Evolutionary conservation across 2,329 filamentous ascomycete genomes (phyloP), one percentile per base, ranked within the genome.

Genomic region (Aspergillus fischeri): DNA sequence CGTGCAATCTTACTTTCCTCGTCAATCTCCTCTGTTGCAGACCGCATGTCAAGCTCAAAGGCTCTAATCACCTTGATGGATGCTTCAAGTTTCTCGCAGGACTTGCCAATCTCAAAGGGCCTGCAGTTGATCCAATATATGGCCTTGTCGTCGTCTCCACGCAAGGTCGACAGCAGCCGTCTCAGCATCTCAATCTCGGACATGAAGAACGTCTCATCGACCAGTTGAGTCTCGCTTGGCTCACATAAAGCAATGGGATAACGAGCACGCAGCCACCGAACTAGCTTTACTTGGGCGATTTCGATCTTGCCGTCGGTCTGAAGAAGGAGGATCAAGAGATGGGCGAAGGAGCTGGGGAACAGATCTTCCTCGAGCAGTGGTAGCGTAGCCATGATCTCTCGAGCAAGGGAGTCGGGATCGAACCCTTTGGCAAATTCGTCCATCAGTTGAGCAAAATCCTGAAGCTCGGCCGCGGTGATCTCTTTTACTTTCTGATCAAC

Each of bases 251-350:
- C 41, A 49, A 28, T n/a, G 3, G 55, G 48, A 42, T 60, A 64
- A 24, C 54, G 73, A 53, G 80, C 77, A 59, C 86, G 83, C 50
- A 84, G 82, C 86, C 86, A 90, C 44, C 78, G 74, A 49, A 85
- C 81, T 51, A 90, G 75, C 53, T 87, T 84, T 5, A 77, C 72
- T 69, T 90, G 87, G 51, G 88, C 85, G 63, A 84, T 82, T 61
- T 85, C 83, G 59, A 90, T 85, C 51, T 81, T 80, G 1, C 81
- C 75, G 65, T 86, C 86, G 66, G 53, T 51, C 24, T 61, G 57
- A 8, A 67, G 58, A 8, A 69, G 49, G 10, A 70, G 51, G 2
- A 66, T 32, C 24, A 69, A 41, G n/a, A 69, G 59, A 52, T 70
- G 67, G 10, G 53, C 53, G 50, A 62, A 68, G 4, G 65, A 64